Conservation (phyloP, 2,329 filamentous ascomycete species). For the Nannizziopsis arthrosporioides region DNA sequence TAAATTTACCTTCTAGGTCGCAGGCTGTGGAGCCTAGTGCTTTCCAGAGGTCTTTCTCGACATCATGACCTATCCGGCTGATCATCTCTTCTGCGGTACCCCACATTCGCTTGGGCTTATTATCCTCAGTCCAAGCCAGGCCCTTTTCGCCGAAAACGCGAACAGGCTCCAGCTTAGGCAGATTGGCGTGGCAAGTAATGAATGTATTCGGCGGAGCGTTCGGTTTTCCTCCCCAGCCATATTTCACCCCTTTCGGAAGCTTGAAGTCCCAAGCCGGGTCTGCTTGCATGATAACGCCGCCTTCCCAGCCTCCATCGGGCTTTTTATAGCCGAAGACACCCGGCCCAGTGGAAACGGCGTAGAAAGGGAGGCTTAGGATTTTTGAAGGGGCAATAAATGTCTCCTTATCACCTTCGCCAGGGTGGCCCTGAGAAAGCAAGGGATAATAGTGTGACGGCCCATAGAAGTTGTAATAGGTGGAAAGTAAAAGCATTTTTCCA, state of each 20-base stretch:
- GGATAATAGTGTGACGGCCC: conserved; percentile 43
- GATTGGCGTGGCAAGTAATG: conserved; percentile 29
- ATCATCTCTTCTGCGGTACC: conserved; percentile 25
- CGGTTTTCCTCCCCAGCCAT: conserved; percentile 14
- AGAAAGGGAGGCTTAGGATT: conserved; percentile 14
- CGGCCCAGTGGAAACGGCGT: conserved; percentile 16
- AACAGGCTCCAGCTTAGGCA: conserved; percentile 33
- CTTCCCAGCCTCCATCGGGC: conserved; percentile 12
- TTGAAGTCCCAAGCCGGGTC: conserved; percentile 30
- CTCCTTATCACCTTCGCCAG: conserved; percentile 18
- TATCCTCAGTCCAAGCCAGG: conserved; percentile 28
- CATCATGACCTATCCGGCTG: conserved; percentile 29
- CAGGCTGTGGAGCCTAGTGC: conserved; percentile 33
- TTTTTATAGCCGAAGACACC: conserved; percentile 15
- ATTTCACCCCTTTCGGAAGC: conserved; percentile 15
- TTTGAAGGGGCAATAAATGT: conserved; percentile 14
- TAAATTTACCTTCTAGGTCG: conserved; percentile 21
- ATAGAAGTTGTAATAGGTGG: conserved; percentile 46
- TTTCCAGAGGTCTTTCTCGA: conserved; percentile 31
- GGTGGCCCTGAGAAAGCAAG: conserved; percentile 26
- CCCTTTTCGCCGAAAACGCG: conserved; percentile 30
- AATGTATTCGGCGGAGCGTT: conserved; percentile 24
- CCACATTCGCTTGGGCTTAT: conserved; percentile 29
- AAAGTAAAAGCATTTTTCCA: conserved; percentile 37
- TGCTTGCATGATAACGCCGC: conserved; percentile 16